These are phyloP conservation scores for Helotiales sp. DNA, from an alignment of 2,329 filamentous ascomycete species.

Conservation along the genomic window DNA sequence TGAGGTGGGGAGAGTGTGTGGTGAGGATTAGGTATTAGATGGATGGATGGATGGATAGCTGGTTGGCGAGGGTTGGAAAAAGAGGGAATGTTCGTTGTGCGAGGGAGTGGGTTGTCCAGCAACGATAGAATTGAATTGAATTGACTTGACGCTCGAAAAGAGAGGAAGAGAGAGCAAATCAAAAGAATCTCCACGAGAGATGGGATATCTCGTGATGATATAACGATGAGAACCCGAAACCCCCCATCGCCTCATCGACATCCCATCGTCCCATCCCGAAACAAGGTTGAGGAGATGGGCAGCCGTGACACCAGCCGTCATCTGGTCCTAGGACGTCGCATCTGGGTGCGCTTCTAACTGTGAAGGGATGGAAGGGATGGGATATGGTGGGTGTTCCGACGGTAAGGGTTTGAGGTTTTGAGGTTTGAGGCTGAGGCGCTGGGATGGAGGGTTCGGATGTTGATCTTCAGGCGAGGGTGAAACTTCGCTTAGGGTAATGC, in stretches of 20 bases:
- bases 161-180: background rate
- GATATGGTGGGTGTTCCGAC: background rate
- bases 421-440: background rate
- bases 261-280: background rate
- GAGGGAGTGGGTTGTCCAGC: slow-evolving; percentile 9
- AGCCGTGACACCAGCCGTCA: no score
- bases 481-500: background rate
- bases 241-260: background rate
- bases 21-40: background rate
- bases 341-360: background rate
- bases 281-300: background rate
- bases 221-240: background rate
- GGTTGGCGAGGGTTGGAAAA: background rate
- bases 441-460: background rate
- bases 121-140: slow-evolving; percentile 2
- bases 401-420: background rate
- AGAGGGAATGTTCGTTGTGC: slow-evolving; percentile 1
- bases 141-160: background rate
- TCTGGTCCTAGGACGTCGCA: background rate
- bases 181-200: background rate
- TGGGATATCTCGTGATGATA: no score
- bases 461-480: background rate
- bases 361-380: background rate
- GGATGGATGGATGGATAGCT: background rate
- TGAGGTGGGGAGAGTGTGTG: background rate